Evolutionary conservation across 805 yeast genomes (phyloP), one percentile per base, ranked within the genome.

Genomic region (Spathaspora gorwiae): DNA sequence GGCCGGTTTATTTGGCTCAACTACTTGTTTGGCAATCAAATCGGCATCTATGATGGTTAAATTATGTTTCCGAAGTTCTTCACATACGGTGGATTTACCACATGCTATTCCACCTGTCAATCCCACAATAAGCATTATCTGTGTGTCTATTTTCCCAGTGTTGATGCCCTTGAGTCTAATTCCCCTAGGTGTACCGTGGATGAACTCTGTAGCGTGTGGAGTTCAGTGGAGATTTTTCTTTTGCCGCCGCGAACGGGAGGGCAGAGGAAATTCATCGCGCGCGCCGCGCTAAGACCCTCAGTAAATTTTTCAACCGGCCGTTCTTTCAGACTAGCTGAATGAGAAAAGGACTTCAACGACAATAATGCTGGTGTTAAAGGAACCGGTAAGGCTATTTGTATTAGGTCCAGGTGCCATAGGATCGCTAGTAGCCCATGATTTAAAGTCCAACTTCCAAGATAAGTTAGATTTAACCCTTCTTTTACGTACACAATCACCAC

Each of bases 21-120:
- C 96, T 7, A 90, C 86, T 49, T 88, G 81, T 47, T 85, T 76
- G 0, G 99, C 98, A 37, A 95, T 84, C 41, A 78, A 62, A 62
- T 94, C 99, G 1, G 99, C 98, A 67, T 94, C 99, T 1, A 94
- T 75, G 1, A 94, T 64, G 0, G 84, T 75, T 5, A 86, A 47
- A 1, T 70, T 58, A 56, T 82, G 75, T 9, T 78, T 65, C 5
- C 62, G 49, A 9, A 94, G 65, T 32, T 77, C 62, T 13, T 66
- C 58, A 0, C 97, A 87, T 0, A 87, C 97, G 0, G 98, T 92
- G 14, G 96, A 84, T 58, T 94, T 94, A 2, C 99, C 99, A n/a
- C 94, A 78, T 5, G 97, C 96, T 41, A 94, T 94, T 1, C 97
- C 97, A 1, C 99, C 99, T 0, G 99, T 94, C n/a, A 94, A 76